Percentiles rank a stretch among this genome's conserved stretches.
phyloP scores from a whole-genome alignment of 1,284 basidiomycete species.

The Rhodotorula sp. region DNA sequence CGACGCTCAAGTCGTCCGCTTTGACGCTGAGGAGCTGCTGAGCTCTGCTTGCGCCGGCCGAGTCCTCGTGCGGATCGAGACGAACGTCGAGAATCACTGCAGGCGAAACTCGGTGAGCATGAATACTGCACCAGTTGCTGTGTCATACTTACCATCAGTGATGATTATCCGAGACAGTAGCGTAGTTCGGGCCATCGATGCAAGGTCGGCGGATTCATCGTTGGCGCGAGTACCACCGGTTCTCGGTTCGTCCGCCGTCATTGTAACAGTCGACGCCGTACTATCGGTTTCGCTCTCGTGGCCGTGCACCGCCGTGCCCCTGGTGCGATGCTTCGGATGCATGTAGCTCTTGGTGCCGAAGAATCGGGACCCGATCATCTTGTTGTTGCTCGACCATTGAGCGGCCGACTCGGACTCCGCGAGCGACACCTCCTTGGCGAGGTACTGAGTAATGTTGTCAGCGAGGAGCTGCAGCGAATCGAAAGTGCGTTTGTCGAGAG shows the following conservation, averaged over 20 bases:
- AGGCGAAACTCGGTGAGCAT: not conserved
- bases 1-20: conserved; percentile 65
- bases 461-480: conserved; percentile 80
- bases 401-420: not conserved
- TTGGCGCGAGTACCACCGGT: not conserved
- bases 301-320: conserved; percentile 36
- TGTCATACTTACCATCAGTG: too few relatives aligned
- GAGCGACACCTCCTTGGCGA: not conserved
- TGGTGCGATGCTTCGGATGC: conserved; percentile 47
- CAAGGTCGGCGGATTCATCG: not conserved
- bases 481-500: conserved; percentile 62
- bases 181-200: too few relatives aligned
- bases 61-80: conserved; percentile 48
- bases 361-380: conserved; percentile 60
- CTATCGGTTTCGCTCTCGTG: conserved; percentile 44
- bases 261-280: conserved; percentile 35
- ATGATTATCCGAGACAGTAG: too few relatives aligned
- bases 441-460: conserved; percentile 70
- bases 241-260: conserved; percentile 21
- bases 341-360: conserved; percentile 62
- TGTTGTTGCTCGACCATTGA: conserved; percentile 34
- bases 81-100: conserved; percentile 50
- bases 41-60: accelerated
- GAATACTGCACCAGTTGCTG: not conserved
- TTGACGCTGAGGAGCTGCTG: not conserved